These are phyloP conservation scores for Crithidia brevicula DNA, from an alignment of 208 protist species.

Conservation along the genomic window DNA sequence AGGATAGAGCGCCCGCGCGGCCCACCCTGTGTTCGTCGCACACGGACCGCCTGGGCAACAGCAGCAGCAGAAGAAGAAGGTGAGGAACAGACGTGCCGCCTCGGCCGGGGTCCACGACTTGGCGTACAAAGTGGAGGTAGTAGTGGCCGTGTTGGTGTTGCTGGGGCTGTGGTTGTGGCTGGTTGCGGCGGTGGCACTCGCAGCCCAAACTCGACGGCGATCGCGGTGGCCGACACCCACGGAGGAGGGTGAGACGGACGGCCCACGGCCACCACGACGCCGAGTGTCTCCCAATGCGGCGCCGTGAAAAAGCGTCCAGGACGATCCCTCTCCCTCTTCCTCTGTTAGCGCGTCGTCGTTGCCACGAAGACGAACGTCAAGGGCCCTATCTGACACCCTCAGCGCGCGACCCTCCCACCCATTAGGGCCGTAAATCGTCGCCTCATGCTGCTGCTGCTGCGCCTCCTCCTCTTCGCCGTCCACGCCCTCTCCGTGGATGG, in stretches of 20 bases:
- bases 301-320: neutral
- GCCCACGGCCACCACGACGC: slow-evolving; percentile 4
- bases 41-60: slow-evolving; percentile 7
- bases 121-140: no score
- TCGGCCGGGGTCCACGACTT: neutral
- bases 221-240: neutral
- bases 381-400: no score
- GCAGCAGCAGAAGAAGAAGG: slow-evolving; percentile 21
- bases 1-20: neutral
- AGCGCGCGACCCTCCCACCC: no score
- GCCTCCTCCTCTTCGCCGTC: neutral
- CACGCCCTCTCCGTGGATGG: neutral
- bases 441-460: no score
- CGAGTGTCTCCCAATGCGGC: neutral
- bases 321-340: neutral
- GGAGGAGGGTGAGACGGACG: neutral
- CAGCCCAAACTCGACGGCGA: neutral
- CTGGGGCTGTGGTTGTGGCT: no score
- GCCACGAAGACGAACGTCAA: no score
- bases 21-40: neutral
- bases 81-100: neutral
- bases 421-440: no score
- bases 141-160: no score
- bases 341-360: neutral
- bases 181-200: neutral